Evolutionary conservation across 495 filamentous ascomycete genomes (phyloP), one percentile per base, ranked within the genome.

Genomic region (Neurospora tetraspora): DNA sequence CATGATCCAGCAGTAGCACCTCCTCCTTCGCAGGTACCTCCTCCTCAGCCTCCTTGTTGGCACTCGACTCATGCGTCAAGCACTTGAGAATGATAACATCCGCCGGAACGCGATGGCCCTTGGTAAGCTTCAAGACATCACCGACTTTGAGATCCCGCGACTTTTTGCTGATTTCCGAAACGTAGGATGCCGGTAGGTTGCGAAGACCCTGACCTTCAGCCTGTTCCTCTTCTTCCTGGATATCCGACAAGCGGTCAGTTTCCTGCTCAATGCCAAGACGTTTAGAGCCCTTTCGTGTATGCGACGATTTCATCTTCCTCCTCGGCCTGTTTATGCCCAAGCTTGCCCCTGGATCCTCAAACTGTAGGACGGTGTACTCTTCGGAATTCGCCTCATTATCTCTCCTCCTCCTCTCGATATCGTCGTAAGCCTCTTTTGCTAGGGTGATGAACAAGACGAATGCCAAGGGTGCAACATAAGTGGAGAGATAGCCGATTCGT

Each of bases 351-450:
- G 81, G 79, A 68, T 86, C 83, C 40, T 83, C 88, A 75, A 98
- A 92, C 7, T 85, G 87, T 38, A 99, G 77, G 18, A 96, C 91
- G 4, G 88, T 91, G 77, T 96, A 98, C 69, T 89, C 88, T 81
- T 99, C 96, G 9, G 94, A 90, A 81, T 99, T 99, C 1, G 95
- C 94, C 82, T 98, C 96, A 16, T 90, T 89, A 83, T 99, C 96
- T 73, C 96, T 88, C 45, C 91, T 86, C 73, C 96, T 85, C 59
- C 96, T 85, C 68, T 88, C 90, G 77, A 99, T 92, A 82, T 99
- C 96, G 81, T 99, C 96, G 69, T 92, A 88, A 2, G 96, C 96
- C 80, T 99, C 96, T 79, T 99, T 99, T 27, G 94, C 95, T 72
- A 99, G 81, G 0, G 96, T 97, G 73, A 99, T 93, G 7, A 89